A percentile compares a stretch with the other conserved stretches of the same genome.
Conservation (phyloP, 1,284 basidiomycete species). For the Cryptococcus sp. region DNA sequence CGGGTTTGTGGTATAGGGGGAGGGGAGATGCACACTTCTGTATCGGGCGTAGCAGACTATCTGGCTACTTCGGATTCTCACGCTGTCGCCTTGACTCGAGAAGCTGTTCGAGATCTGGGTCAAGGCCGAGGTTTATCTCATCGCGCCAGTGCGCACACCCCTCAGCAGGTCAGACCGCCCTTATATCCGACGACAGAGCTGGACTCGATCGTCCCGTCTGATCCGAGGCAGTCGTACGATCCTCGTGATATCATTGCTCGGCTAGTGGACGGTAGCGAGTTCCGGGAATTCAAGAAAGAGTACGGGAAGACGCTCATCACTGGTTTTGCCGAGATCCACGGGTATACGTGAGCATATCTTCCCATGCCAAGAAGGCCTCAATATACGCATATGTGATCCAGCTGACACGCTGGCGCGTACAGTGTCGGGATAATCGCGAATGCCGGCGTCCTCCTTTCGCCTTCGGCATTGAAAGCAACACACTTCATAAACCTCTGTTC, state of each 20-base stretch:
- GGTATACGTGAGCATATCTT: slow-evolving; percentile 58
- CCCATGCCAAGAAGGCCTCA: no score
- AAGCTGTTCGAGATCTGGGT: slow-evolving; percentile 79
- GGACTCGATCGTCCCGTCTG: slow-evolving; percentile 87
- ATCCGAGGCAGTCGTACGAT: slow-evolving; percentile 83
- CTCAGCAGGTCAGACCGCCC: slow-evolving; percentile 56
- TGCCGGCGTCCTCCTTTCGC: slow-evolving; percentile 91
- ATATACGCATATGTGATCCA: background rate
- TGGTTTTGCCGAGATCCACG: slow-evolving; percentile 87
- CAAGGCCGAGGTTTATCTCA: slow-evolving; percentile 3
- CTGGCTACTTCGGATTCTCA: slow-evolving; percentile 86
- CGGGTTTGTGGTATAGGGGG: slow-evolving; percentile 46
- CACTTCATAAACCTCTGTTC: slow-evolving; percentile 95
- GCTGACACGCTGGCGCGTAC: background rate
- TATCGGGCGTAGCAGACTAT: slow-evolving; percentile 92
- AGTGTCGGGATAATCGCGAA: slow-evolving; percentile 88
- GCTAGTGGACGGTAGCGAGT: slow-evolving; percentile 85
- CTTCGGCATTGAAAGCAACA: slow-evolving; percentile 88
- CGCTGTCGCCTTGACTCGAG: slow-evolving; percentile 79
- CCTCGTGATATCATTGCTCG: slow-evolving; percentile 92
- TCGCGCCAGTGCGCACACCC: background rate
- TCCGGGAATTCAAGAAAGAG: slow-evolving; percentile 94
- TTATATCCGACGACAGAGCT: slow-evolving; percentile 78
- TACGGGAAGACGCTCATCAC: slow-evolving; percentile 89
- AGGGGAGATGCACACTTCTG: slow-evolving; percentile 90